These are phyloP conservation scores for Udeniomyces megalosporus DNA, from an alignment of 768 basidiomycete genomes.

Conservation along the genomic window DNA sequence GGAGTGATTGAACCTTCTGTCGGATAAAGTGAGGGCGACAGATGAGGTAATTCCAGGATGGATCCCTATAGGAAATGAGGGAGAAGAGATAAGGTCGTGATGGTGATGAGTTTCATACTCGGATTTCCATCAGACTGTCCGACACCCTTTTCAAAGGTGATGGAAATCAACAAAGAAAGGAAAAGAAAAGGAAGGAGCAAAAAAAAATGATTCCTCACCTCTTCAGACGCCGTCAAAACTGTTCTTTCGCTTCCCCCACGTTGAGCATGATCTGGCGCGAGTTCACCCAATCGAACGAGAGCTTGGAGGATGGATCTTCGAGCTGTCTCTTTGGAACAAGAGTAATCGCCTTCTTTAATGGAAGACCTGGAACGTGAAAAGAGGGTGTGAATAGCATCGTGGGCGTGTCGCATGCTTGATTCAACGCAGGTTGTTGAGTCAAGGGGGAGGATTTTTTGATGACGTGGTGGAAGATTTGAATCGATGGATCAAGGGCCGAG, in stretches of 20 bases:
- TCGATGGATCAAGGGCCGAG: constrained; percentile 3
- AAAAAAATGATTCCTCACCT: neutral
- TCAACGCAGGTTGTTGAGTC: neutral
- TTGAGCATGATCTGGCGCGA: neutral
- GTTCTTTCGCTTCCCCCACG: neutral
- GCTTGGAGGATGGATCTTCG: constrained; percentile 4
- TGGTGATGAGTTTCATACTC: neutral
- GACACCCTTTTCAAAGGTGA: neutral
- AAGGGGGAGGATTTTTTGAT: constrained; percentile 79
- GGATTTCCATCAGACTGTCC: neutral
- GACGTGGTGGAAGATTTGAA: constrained; percentile 99
- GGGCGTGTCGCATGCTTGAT: constrained; percentile 9
- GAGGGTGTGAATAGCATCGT: constrained; percentile 7
- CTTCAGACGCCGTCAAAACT: constrained; percentile 6
- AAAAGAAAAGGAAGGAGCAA: neutral
- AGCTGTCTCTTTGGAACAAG: constrained; percentile 3
- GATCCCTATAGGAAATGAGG: constrained; percentile 1
- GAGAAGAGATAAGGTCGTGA: neutral
- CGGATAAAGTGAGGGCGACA: constrained; percentile 8
- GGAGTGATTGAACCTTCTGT: neutral
- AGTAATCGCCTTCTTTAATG: constrained; percentile 4
- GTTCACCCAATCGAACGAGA: constrained; percentile 8
- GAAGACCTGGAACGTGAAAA: neutral
- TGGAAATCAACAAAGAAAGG: neutral
- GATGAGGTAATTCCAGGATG: constrained; percentile 13